Conservation (phyloP, 345 rosid species). For the Populus alba region DNA sequence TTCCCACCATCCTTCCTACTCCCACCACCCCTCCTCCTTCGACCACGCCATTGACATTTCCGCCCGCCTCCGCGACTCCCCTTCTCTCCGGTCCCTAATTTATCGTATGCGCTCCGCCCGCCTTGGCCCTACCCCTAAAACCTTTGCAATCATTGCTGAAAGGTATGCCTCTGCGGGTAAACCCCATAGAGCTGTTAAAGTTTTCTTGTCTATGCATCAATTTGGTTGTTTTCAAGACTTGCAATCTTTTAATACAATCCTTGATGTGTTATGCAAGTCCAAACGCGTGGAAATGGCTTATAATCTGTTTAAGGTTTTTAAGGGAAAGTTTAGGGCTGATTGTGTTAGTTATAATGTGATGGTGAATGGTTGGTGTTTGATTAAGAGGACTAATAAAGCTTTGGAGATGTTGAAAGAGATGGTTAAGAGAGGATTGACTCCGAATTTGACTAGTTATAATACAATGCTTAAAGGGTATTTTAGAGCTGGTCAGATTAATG, state of each 20-base stretch:
- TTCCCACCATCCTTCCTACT: slow-evolving; percentile 42
- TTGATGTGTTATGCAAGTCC: slow-evolving; percentile 74
- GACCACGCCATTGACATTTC: slow-evolving; percentile 81
- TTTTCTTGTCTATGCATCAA: slow-evolving; percentile 80
- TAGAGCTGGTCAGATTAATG: slow-evolving; percentile 68
- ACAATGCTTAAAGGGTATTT: slow-evolving; percentile 79
- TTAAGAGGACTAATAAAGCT: slow-evolving; percentile 71
- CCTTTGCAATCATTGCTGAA: slow-evolving; percentile 74
- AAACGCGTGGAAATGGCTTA: slow-evolving; percentile 73
- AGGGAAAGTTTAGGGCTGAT: slow-evolving; percentile 69
- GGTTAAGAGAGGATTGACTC: slow-evolving; percentile 66
- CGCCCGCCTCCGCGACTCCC: slow-evolving; percentile 64
- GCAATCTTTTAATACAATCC: slow-evolving; percentile 73
- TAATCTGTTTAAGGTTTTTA: slow-evolving; percentile 54
- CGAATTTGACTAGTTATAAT: slow-evolving; percentile 64
- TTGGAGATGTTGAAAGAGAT: slow-evolving; percentile 79
- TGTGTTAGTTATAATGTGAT: slow-evolving; percentile 69
- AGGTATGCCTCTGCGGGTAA: slow-evolving; percentile 68
- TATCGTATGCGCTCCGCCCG: slow-evolving; percentile 68
- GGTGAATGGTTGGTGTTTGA: slow-evolving; percentile 89
- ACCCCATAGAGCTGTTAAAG: slow-evolving; percentile 63
- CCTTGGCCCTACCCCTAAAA: slow-evolving; percentile 60
- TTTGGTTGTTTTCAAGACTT: slow-evolving; percentile 75
- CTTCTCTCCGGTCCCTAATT: slow-evolving; percentile 47
- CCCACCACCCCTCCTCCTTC: slow-evolving; percentile 63